A percentile compares a stretch with the other conserved stretches of the same genome.
These are phyloP conservation scores for Fusarium sp. DNA, from an alignment of 2,329 filamentous ascomycete genomes.

Conservation along the genomic window DNA sequence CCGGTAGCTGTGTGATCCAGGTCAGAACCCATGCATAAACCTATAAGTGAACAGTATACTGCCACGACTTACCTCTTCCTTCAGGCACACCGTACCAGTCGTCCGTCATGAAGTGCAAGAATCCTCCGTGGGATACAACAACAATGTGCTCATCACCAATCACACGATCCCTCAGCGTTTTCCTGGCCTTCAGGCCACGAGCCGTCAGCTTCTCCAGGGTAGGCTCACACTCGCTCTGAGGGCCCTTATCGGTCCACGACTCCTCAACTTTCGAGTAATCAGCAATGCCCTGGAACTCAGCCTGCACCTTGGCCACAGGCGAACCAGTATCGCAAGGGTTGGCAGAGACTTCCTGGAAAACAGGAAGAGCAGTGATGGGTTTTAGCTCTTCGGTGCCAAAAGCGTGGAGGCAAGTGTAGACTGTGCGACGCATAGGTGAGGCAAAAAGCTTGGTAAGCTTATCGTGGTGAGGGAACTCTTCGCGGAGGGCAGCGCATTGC, in stretches of 20 bases:
- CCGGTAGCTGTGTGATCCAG: slow-evolving; percentile 68
- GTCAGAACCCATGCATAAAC: slow-evolving; percentile 15
- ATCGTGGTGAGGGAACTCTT: slow-evolving; percentile 73
- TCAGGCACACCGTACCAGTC: slow-evolving; percentile 77
- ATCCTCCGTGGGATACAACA: slow-evolving; percentile 85
- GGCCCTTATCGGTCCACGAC: slow-evolving; percentile 79
- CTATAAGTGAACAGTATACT: neutral
- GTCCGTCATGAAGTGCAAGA: slow-evolving; percentile 86
- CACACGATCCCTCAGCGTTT: slow-evolving; percentile 66
- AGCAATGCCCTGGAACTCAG: slow-evolving; percentile 73
- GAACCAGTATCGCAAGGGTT: slow-evolving; percentile 83
- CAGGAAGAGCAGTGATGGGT: slow-evolving; percentile 75
- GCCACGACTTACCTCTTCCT: slow-evolving; percentile 54
- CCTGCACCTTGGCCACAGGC: slow-evolving; percentile 64
- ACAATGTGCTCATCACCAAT: slow-evolving; percentile 74
- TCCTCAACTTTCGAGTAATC: slow-evolving; percentile 73
- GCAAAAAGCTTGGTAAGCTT: slow-evolving; percentile 78
- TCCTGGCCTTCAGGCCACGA: slow-evolving; percentile 71
- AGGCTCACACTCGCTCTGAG: slow-evolving; percentile 61
- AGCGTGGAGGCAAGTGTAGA: slow-evolving; percentile 80
- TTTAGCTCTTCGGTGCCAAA: slow-evolving; percentile 68
- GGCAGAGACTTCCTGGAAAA: slow-evolving; percentile 82
- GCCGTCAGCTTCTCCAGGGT: slow-evolving; percentile 66
- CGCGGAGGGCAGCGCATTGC: slow-evolving; percentile 77
- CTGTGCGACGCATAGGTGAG: slow-evolving; percentile 83